Percentiles rank a stretch among this genome's conserved stretches.
phyloP scores from a whole-genome alignment of 1,284 basidiomycete genomes.

The Coniferiporia weirii region DNA sequence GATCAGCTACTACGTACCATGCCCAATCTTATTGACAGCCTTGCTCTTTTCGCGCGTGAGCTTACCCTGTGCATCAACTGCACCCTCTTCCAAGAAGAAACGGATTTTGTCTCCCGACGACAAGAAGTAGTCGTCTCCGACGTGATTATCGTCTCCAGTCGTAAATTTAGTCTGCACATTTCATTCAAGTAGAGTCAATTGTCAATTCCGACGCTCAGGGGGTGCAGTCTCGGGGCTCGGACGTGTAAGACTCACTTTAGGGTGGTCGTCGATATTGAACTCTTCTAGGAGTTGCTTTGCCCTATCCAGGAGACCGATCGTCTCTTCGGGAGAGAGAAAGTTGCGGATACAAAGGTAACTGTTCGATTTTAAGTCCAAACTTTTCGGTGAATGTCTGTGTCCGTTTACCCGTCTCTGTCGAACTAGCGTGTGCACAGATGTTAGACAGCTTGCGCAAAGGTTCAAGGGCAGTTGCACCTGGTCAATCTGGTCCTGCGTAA shows the following conservation, averaged over 20 bases:
- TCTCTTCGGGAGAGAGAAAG: conserved; percentile 23
- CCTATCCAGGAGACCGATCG: conserved; percentile 58
- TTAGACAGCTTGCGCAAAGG: not conserved
- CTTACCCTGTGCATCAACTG: conserved; percentile 56
- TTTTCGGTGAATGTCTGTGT: not conserved
- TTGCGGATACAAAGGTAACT: conserved; percentile 15
- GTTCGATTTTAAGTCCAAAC: not conserved
- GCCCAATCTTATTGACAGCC: conserved; percentile 81
- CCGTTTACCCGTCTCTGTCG: conserved; percentile 17
- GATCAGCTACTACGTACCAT: conserved; percentile 41
- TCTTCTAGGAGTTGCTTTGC: conserved; percentile 70
- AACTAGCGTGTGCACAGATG: conserved; percentile 3
- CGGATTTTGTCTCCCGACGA: conserved; percentile 89
- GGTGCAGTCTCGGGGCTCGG: not conserved
- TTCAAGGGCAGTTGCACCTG: conserved; percentile 12
- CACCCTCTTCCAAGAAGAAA: conserved; percentile 84
- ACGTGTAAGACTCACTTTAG: conserved; percentile 48
- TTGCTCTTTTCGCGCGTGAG: conserved; percentile 74
- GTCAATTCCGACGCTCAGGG: not conserved
- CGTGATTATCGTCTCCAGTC: conserved; percentile 70
- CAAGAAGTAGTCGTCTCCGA: conserved; percentile 92
- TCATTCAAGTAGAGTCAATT: not conserved
- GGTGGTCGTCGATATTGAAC: conserved; percentile 77
- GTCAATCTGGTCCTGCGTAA: conserved; percentile 20
- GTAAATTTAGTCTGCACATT: conserved; percentile 79